These are phyloP conservation scores for Allium cepa DNA, from an alignment of 106 monocot genomes.

Conservation along the genomic window DNA sequence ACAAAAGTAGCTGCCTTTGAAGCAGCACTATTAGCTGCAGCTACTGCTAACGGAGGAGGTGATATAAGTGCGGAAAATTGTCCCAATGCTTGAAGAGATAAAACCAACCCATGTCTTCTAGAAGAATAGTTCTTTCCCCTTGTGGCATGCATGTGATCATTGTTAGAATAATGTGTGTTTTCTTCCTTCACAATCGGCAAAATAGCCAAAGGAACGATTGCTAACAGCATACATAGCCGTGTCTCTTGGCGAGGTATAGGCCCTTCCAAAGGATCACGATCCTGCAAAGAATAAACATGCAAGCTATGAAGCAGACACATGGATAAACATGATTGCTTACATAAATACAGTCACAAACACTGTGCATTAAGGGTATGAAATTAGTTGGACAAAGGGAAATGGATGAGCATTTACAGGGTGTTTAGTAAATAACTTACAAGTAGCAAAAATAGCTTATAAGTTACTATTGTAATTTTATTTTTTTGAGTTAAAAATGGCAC, in stretches of 20 bases:
- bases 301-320: constrained; percentile 3
- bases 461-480: too few species aligned
- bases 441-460: too few species aligned
- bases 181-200: constrained; percentile 50
- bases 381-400: too few species aligned
- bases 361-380: too few species aligned
- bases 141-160: constrained; percentile 7
- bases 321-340: too few species aligned
- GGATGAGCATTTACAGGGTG: too few species aligned
- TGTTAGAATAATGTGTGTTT: constrained; percentile 6
- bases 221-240: constrained; percentile 72
- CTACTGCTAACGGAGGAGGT: constrained; percentile 58
- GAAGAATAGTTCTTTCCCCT: constrained; percentile 30
- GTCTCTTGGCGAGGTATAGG: constrained; percentile 83
- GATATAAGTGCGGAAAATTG: constrained; percentile 65
- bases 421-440: too few species aligned
- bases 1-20: constrained; percentile 71
- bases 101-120: constrained; percentile 66
- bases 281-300: constrained; percentile 29
- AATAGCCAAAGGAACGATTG: constrained; percentile 77
- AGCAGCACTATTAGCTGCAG: constrained; percentile 82
- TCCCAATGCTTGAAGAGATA: constrained; percentile 64
- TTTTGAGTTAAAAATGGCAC: too few species aligned
- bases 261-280: constrained; percentile 69
- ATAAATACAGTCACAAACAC: too few species aligned